Percentiles rank a stretch among this genome's conserved stretches.
Conservation (phyloP, 2,329 filamentous ascomycete genomes). For the Fusarium torulosum region DNA sequence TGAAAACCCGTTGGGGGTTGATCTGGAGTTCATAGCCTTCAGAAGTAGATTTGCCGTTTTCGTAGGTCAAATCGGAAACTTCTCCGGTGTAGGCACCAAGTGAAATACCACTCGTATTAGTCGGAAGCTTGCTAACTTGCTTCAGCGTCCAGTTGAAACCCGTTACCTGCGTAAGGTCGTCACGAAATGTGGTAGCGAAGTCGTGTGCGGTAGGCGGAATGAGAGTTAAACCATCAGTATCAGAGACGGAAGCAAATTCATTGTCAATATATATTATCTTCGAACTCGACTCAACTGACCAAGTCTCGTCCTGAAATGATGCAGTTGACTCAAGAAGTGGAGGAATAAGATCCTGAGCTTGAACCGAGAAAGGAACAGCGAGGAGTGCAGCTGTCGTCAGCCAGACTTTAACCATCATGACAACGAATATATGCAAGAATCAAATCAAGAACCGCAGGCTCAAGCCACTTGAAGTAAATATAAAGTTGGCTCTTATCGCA, state of each 20-base stretch:
- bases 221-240: background rate
- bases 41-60: conserved; percentile 7
- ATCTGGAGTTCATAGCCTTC: conserved; percentile 23
- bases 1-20: conserved; percentile 17
- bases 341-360: conserved; percentile 18
- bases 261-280: conserved; percentile 17
- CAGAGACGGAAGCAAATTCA: background rate
- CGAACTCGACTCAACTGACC: background rate
- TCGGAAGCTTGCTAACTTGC: background rate
- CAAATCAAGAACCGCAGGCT: rapidly evolving
- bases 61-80: conserved; percentile 3
- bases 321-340: conserved; percentile 7
- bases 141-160: conserved; percentile 24
- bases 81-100: conserved; percentile 16
- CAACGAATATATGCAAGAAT: background rate
- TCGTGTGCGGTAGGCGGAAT: conserved; percentile 21
- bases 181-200: conserved; percentile 13
- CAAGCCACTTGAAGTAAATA: rapidly evolving
- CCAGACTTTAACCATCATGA: background rate
- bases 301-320: background rate
- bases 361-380: background rate
- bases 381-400: background rate
- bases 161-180: conserved; percentile 14
- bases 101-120: background rate
- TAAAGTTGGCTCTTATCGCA: background rate